These are phyloP conservation scores for Juglanconis juglandina DNA, from an alignment of 2,329 filamentous ascomycete genomes.

Conservation along the genomic window DNA sequence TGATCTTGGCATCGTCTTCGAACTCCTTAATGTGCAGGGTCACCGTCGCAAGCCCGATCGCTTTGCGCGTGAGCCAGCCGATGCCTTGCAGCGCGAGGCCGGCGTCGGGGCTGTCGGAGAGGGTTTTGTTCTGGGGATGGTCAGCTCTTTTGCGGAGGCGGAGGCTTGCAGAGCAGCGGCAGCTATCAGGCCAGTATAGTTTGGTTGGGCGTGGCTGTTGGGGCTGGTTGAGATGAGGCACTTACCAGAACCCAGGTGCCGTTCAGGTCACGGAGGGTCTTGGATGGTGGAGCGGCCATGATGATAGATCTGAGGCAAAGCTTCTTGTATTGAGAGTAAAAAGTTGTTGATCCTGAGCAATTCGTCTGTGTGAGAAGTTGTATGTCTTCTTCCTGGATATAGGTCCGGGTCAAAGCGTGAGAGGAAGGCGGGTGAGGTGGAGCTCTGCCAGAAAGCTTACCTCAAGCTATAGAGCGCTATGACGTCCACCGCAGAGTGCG, in stretches of 20 bases:
- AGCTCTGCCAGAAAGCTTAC: too few relatives aligned
- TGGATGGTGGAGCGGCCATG: conserved; percentile 70
- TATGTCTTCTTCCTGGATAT: background rate
- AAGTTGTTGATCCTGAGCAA: too few relatives aligned
- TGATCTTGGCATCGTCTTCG: conserved; percentile 37
- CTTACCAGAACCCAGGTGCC: conserved; percentile 69
- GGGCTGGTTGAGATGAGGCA: conserved; percentile 3
- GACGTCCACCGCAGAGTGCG: too few relatives aligned
- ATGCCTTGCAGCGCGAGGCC: conserved; percentile 71
- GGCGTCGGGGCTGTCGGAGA: conserved; percentile 67
- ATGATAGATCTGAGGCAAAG: conserved; percentile 23
- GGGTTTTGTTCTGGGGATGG: conserved; percentile 62
- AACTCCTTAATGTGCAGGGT: conserved; percentile 61
- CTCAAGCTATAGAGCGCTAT: too few relatives aligned
- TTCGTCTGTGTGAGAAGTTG: too few relatives aligned
- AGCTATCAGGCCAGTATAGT: too few relatives aligned
- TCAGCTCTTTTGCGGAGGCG: background rate
- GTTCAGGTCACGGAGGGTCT: conserved; percentile 64
- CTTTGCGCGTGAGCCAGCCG: conserved; percentile 69
- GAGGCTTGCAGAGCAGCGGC: too few relatives aligned
- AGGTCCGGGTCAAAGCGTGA: too few relatives aligned
- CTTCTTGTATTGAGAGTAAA: background rate
- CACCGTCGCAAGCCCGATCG: conserved; percentile 65
- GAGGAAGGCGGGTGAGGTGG: too few relatives aligned
- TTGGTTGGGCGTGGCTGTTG: conserved; percentile 1